Percentiles rank a stretch among this genome's conserved stretches.
phyloP scores from a whole-genome alignment of 371 early-diverging fungal genomes.

The Parasitella parasitica region DNA sequence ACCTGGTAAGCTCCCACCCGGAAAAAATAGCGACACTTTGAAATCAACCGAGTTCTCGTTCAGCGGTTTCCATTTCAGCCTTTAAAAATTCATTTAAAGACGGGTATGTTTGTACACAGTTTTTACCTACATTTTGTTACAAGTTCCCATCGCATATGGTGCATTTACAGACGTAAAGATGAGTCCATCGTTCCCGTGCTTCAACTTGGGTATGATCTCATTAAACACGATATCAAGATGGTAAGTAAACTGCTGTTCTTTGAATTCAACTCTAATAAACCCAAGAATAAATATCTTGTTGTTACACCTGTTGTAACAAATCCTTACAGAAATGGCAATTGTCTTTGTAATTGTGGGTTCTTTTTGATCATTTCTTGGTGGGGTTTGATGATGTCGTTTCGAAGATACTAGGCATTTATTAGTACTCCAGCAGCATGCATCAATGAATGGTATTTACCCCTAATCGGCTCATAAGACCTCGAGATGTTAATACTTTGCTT shows the following conservation, averaged over 20 bases:
- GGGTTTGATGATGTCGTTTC: conserved; percentile 66
- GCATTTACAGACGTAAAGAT: conserved; percentile 94
- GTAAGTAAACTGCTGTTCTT: conserved; percentile 73
- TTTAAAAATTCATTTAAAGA: conserved; percentile 15
- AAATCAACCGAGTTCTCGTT: conserved; percentile 98
- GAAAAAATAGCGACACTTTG: conserved; percentile 51
- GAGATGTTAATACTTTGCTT: conserved; percentile 50
- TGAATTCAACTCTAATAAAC: conserved; percentile 57
- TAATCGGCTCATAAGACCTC: conserved; percentile 66
- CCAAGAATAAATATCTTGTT: background rate
- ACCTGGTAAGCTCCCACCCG: conserved; percentile 38
- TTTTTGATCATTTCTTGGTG: conserved; percentile 55
- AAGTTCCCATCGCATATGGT: conserved; percentile 85
- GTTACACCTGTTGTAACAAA: too few species aligned
- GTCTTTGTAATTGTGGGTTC: conserved; percentile 35
- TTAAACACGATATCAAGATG: conserved; percentile 60
- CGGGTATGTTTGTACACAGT: background rate
- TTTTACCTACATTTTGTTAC: conserved; percentile 77
- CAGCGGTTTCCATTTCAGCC: conserved; percentile 99
- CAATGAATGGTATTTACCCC: conserved; percentile 51
- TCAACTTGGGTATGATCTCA: conserved; percentile 73
- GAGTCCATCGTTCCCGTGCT: conserved; percentile 95
- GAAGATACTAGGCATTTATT: conserved; percentile 51
- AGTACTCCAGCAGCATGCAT: too few species aligned
- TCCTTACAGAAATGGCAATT: conserved; percentile 67